phyloP scores from a whole-genome alignment of 2,329 filamentous ascomycete species.

The Scedosporium minutisporum region DNA sequence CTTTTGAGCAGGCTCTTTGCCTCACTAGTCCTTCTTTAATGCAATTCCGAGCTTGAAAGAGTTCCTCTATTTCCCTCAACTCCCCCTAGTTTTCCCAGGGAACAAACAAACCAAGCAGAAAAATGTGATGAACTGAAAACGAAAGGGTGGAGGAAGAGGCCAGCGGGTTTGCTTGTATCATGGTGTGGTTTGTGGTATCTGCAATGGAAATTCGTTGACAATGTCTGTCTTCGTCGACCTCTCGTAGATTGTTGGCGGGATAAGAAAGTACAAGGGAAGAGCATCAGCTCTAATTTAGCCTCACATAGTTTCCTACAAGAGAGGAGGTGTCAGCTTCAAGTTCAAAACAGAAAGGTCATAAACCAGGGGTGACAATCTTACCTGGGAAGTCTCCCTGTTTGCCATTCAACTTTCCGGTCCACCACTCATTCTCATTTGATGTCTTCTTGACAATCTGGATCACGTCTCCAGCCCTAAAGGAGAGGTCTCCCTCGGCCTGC shows the following conservation, averaged over 20 bases:
- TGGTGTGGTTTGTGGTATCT: background rate
- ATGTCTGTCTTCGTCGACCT: background rate
- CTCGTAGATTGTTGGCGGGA: background rate
- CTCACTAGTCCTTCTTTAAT: background rate
- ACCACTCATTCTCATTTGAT: slow-evolving; percentile 95
- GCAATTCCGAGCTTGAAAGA: background rate
- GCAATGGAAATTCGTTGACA: background rate
- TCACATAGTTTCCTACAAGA: slow-evolving; percentile 6
- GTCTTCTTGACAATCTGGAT: slow-evolving; percentile 83
- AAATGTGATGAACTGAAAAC: background rate
- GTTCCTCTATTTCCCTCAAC: background rate
- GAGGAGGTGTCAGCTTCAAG: background rate
- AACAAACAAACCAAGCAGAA: background rate
- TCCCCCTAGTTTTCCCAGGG: background rate
- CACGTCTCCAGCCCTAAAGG: slow-evolving; percentile 76
- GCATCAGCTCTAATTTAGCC: background rate
- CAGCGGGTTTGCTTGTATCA: too few relatives aligned
- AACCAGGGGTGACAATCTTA: slow-evolving; percentile 31
- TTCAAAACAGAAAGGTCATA: background rate
- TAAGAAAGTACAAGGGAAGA: background rate
- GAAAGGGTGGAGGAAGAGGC: background rate
- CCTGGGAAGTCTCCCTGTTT: slow-evolving; percentile 91
- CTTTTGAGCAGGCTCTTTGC: background rate
- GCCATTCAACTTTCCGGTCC: slow-evolving; percentile 72
- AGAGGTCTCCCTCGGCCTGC: slow-evolving; percentile 87